Evolutionary conservation across 768 basidiomycete genomes (phyloP), one percentile per base, ranked within the genome.

Genomic region (Pleurotus eryngii): DNA sequence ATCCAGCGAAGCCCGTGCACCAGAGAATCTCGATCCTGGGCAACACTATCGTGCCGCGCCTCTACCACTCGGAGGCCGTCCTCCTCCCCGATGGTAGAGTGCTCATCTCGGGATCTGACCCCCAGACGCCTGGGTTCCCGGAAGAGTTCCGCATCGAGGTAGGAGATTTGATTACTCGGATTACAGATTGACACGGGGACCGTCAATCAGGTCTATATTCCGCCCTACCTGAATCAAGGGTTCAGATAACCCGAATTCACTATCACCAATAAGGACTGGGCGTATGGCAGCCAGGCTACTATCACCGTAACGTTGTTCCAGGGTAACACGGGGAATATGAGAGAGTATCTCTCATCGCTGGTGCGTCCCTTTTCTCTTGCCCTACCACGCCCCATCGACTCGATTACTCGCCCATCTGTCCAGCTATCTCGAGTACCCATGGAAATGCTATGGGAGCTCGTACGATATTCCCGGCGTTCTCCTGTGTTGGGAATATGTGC

Each of bases 171-270:
- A n/a, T n/a, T n/a, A n/a, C n/a, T n/a, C n/a, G n/a, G n/a, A n/a
- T n/a, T n/a, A n/a, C n/a, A n/a, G n/a, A n/a, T n/a, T n/a, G n/a
- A n/a, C n/a, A n/a, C 1, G 24, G 24, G 24, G 5, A n/a, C 11
- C 4, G 30, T 81, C 92, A 11, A 80, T 49, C 78, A 81, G 70
- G 85, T 87, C 20, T 97, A 96, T 73, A 80, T 90, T 63, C 96
- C 96, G 5, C 91, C 90, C 14, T 98, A 96, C 70, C 80, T 92
- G 58, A 84, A 72, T 59, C 71, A 81, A 59, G 88, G 88, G 5
- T 71, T 78, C 59, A 67, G 61, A 4, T 88, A 87, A 56, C 94
- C 89, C 0, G 74, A 70, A 42, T 88, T 84, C 67, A 83, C 76
- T n/a, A 75, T 89, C 43, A 61, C 76, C 0, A 66, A 75, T 57